Evolutionary conservation across 352 stramenopile species (phyloP), one percentile per base, ranked within the genome.

Genomic region (Pythium coloratum): DNA sequence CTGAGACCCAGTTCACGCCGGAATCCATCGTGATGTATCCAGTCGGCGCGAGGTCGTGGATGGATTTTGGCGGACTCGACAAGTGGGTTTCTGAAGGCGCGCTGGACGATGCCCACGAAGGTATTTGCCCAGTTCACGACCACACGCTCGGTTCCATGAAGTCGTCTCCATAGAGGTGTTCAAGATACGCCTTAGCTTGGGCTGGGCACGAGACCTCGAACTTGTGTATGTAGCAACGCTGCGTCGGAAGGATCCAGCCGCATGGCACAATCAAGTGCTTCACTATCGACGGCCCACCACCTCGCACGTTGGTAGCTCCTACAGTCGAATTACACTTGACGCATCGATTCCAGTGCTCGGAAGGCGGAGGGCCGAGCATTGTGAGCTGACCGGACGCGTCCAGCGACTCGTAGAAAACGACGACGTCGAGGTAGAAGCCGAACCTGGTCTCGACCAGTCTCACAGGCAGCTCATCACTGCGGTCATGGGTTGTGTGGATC

Each of bases 341-440:
- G 62, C 82, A 90, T 28, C 67, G 71, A 40, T 71, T 70, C 78
- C 78, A 89, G 66, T 70, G 73, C 30, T 58, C 70, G 1, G 82
- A 88, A 44, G 76, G 62, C 2, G 71, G 60, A 0, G 78, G 72
- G 1, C 71, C 72, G 5, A 91, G 63, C 67, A 87, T 69, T 34
- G 72, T 54, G 24, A 12, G 32, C 3, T 62, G 36, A 16, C 77
- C 55, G 6, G 61, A 73, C 16, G 76, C 70, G 8, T 56, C 62
- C 14, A 67, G 63, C 40, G 69, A 78, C 50, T 77, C 71, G 32
- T 71, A 30, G 56, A 91, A 91, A 16, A 88, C 80, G 34, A 89
- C 86, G 40, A 89, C 59, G 64, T 89, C 82, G 30, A 88, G 68
- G 68, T 89, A 89, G 68, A 90, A 90, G 20, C 82, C 82, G 32